These are phyloP conservation scores for Coffea canephora DNA, from an alignment of 257 asterid species.

Conservation along the genomic window DNA sequence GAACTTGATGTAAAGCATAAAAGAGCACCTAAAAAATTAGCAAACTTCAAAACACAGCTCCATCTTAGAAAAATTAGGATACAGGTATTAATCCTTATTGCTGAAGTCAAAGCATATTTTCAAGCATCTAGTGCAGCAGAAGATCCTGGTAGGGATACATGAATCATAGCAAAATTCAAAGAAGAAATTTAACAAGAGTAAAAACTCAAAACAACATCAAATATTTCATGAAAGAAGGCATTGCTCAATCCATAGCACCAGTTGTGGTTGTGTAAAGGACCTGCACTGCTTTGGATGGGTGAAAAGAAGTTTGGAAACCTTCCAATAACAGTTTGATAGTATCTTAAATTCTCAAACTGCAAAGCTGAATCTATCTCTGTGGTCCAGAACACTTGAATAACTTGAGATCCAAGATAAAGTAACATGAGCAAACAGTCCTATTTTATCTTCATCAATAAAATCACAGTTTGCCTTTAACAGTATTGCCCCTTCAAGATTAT, in stretches of 20 bases:
- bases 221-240: not conserved
- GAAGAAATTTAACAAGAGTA: not conserved
- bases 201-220: not conserved
- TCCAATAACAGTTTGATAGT: not conserved
- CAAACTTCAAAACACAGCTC: slow-evolving; percentile 7
- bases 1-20: not conserved
- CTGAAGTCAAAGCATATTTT: not conserved
- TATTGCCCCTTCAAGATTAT: slow-evolving; percentile 6
- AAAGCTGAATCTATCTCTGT: not conserved
- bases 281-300: not conserved
- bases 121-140: not conserved
- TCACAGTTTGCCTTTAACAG: not conserved
- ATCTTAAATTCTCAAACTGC: not conserved
- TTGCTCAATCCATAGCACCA: not conserved
- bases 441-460: not conserved
- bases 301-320: not conserved
- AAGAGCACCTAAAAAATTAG: not conserved
- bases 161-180: not conserved
- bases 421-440: not conserved
- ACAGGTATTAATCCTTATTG: not conserved
- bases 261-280: slow-evolving; percentile 1
- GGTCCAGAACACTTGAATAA: not conserved
- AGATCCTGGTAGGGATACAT: not conserved
- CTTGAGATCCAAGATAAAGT: not conserved
- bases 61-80: not conserved